Conservation (phyloP, 805 yeast species). For the Zygosaccharomyces bisporus region DNA sequence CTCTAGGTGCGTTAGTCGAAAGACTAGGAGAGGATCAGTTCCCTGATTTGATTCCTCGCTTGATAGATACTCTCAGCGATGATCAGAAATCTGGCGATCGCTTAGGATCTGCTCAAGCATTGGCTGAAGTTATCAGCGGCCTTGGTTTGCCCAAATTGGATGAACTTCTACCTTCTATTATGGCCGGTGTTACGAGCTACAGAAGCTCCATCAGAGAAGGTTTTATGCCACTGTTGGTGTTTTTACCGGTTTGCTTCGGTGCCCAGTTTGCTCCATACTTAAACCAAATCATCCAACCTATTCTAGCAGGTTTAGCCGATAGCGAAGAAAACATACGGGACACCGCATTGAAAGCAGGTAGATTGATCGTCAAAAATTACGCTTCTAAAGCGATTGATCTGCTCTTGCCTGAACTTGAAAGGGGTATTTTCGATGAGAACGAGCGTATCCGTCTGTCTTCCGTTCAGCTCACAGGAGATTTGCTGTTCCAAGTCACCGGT, state of each 20-base stretch:
- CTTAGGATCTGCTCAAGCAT: conserved; percentile 95
- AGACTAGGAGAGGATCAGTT: conserved; percentile 93
- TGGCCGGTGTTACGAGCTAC: conserved; percentile 64
- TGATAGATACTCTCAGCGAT: conserved; percentile 72
- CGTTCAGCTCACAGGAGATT: conserved; percentile 91
- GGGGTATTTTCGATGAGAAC: conserved; percentile 76
- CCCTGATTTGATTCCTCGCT: conserved; percentile 84
- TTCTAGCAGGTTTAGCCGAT: conserved; percentile 88
- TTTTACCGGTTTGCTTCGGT: conserved; percentile 93
- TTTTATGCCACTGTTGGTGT: conserved; percentile 82
- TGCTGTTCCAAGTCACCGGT: conserved; percentile 91
- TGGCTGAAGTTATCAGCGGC: conserved; percentile 90
- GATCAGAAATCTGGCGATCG: conserved; percentile 82
- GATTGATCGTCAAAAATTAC: conserved; percentile 84
- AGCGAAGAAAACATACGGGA: conserved; percentile 81
- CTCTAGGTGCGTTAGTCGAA: conserved; percentile 92
- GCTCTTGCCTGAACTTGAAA: conserved; percentile 88
- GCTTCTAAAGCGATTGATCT: conserved; percentile 91
- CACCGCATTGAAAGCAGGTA: conserved; percentile 86
- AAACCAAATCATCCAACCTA: conserved; percentile 82
- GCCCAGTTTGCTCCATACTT: conserved; percentile 86
- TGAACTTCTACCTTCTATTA: conserved; percentile 76
- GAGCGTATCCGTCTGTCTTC: conserved; percentile 89
- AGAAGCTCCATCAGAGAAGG: conserved; percentile 81
- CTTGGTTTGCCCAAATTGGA: conserved; percentile 84